Conservation (phyloP, 306 rosid species). For the Malus sylvestris region DNA sequence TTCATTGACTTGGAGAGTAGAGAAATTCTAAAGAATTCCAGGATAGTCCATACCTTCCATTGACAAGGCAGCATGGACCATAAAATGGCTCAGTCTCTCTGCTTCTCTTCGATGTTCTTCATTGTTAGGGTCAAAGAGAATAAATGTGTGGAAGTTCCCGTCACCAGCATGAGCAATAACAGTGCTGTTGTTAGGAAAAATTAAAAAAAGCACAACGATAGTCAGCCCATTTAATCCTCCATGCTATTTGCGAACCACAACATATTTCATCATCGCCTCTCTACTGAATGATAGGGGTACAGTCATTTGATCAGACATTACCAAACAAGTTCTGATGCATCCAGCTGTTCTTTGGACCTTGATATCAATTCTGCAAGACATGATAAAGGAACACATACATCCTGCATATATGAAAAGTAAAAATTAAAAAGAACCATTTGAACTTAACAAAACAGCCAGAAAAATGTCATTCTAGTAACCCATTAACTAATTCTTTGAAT, state of each 20-base stretch:
- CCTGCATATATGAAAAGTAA: slow-evolving; percentile 38
- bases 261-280: neutral
- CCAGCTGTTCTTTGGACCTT: slow-evolving; percentile 68
- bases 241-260: neutral
- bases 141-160: slow-evolving; percentile 85
- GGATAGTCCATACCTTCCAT: slow-evolving; percentile 59
- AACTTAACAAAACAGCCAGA: neutral
- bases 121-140: slow-evolving; percentile 65
- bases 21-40: neutral
- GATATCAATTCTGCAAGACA: slow-evolving; percentile 80
- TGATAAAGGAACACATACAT: slow-evolving; percentile 92
- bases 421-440: neutral
- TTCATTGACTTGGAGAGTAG: neutral
- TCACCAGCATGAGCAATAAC: slow-evolving; percentile 96
- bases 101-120: slow-evolving; percentile 74
- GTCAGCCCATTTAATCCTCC: neutral
- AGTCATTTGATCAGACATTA: slow-evolving; percentile 29
- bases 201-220: neutral
- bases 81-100: slow-evolving; percentile 71
- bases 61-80: slow-evolving; percentile 81
- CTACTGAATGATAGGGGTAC: neutral
- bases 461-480: neutral
- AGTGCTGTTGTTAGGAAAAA: slow-evolving; percentile 48
- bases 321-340: slow-evolving; percentile 80
- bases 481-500: neutral